These are phyloP conservation scores for Elongisporangium prolatum DNA, from an alignment of 352 stramenopile genomes.

Conservation along the genomic window DNA sequence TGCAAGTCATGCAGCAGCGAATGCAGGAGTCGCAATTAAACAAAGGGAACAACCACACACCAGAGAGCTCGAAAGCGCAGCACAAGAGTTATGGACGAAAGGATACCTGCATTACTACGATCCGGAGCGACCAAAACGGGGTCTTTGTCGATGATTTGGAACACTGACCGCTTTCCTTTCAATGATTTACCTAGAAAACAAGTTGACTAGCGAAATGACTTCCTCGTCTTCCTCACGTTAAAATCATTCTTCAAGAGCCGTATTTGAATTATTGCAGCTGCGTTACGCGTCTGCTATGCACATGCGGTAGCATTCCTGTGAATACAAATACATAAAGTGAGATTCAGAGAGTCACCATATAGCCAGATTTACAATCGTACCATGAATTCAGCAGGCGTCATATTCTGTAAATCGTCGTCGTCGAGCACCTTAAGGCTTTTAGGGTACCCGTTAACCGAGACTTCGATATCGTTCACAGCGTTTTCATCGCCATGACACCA, in stretches of 20 bases:
- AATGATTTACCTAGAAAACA: conserved; percentile 1
- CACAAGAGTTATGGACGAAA: conserved; percentile 26
- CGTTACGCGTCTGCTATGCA: conserved; percentile 12
- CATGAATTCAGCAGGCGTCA: conserved; percentile 85
- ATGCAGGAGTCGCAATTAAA: not conserved
- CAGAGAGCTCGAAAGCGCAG: not conserved
- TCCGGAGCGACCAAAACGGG: conserved; percentile 44
- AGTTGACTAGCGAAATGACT: not conserved
- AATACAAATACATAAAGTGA: conserved; percentile 6
- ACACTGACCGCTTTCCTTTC: not conserved
- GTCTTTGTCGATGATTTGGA: conserved; percentile 60
- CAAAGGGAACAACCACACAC: not conserved
- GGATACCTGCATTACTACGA: conserved; percentile 54
- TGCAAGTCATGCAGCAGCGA: conserved; percentile 35
- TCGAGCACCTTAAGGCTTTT: conserved; percentile 68
- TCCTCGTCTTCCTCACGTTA: not conserved
- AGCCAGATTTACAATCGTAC: conserved; percentile 21
- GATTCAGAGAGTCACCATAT: not conserved
- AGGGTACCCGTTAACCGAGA: conserved; percentile 59
- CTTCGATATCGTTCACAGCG: conserved; percentile 32
- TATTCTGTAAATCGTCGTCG: conserved; percentile 75
- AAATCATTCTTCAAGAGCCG: not conserved
- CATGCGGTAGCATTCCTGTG: conserved; percentile 69
- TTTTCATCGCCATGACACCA: conserved; percentile 66
- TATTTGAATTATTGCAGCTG: not conserved